These are phyloP conservation scores for Yamadazyma paraphyllophila DNA, from an alignment of 805 yeast species.

Conservation along the genomic window DNA sequence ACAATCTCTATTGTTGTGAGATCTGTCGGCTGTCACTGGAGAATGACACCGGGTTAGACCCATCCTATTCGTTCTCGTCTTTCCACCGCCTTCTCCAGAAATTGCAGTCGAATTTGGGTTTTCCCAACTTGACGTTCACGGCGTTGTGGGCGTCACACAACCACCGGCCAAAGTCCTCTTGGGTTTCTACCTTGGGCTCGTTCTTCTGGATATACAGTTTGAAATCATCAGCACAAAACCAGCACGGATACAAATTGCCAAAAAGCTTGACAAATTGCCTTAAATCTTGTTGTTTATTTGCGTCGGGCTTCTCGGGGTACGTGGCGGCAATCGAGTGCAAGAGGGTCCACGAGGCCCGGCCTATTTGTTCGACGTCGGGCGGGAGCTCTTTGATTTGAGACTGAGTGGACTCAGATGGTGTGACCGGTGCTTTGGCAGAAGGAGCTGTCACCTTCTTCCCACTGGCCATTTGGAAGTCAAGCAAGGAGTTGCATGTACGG, in stretches of 20 bases:
- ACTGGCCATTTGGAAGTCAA: conserved; percentile 71
- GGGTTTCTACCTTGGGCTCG: conserved; percentile 59
- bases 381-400: conserved; percentile 51
- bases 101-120: conserved; percentile 80
- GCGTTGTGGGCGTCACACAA: conserved; percentile 92
- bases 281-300: conserved; percentile 67
- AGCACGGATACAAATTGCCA: conserved; percentile 85
- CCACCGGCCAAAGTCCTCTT: conserved; percentile 86
- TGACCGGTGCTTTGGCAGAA: conserved; percentile 1
- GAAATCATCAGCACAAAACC: conserved; percentile 90
- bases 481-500: conserved; percentile 79
- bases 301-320: conserved; percentile 71
- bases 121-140: conserved; percentile 85
- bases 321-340: conserved; percentile 87
- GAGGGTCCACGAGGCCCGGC: conserved; percentile 89
- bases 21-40: too few relatives aligned
- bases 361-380: conserved; percentile 79
- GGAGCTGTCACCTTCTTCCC: conserved; percentile 12
- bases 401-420: too few relatives aligned
- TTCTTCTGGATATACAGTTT: conserved; percentile 51
- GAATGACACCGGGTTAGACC: too few relatives aligned
- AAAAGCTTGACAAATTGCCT: conserved; percentile 65
- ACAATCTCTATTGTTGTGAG: too few relatives aligned
- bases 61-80: conserved; percentile 44
- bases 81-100: conserved; percentile 94